A percentile compares a stretch with the other conserved stretches of the same genome.
Evolutionary conservation across 2,329 filamentous ascomycete species (phyloP).

Genomic region (Cladophialophora yegresii): DNA sequence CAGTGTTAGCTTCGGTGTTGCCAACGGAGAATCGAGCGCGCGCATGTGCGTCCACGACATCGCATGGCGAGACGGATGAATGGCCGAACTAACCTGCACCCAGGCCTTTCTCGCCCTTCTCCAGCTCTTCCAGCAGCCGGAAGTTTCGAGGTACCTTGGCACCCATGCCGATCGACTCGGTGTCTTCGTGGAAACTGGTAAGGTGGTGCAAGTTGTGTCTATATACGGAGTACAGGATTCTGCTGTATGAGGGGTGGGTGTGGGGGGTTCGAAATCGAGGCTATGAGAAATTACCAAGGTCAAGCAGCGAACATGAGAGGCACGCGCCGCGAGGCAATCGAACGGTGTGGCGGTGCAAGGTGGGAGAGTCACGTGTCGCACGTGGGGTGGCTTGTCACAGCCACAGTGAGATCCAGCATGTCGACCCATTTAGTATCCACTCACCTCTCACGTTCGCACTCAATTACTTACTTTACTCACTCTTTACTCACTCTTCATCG

Average conservation of each 20-base stretch:
- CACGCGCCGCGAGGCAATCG: not conserved
- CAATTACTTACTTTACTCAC: no score
- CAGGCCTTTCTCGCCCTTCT: constrained; percentile 97
- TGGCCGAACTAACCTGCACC: constrained; percentile 69
- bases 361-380: not conserved
- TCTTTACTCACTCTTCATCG: no score
- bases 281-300: not conserved
- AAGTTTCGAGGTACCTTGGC: constrained; percentile 94
- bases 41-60: not conserved
- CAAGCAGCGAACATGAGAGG: not conserved
- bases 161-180: constrained; percentile 48
- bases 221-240: not conserved
- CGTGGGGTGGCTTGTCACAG: not conserved
- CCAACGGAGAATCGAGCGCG: not conserved
- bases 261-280: not conserved
- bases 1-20: constrained; percentile 37
- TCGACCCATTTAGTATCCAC: no score
- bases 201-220: not conserved
- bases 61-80: not conserved
- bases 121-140: constrained; percentile 91
- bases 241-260: constrained; percentile 1
- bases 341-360: not conserved
- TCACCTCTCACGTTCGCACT: no score
- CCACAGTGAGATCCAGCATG: no score
- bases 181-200: not conserved